phyloP scores from a whole-genome alignment of 176 grass and related monocot genomes.

The maize (Zea mays) region Zm-B73-REFERENCE-NAM-5.0 NC_050096.1:85640501-85641000 shows the following conservation, averaged over 20 bases:
- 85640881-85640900: constrained; percentile 49
- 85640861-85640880: constrained; percentile 65
- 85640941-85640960: constrained; percentile 44
- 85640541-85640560: background rate
- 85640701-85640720: constrained; percentile 10
- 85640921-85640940: constrained; percentile 17
- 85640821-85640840: constrained; percentile 47
- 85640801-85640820: constrained; percentile 67
- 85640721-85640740: background rate
- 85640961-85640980: constrained; percentile 46
- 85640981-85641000: constrained; percentile 26
- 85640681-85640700: constrained; percentile 81
- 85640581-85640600: constrained; percentile 47
- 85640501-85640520: background rate
- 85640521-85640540: background rate
- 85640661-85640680: constrained; percentile 70
- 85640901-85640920: constrained; percentile 49
- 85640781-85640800: constrained; percentile 38
- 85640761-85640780: background rate
- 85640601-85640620: constrained; percentile 71
- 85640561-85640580: background rate
- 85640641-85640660: constrained; percentile 77
- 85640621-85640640: constrained; percentile 61
- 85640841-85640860: constrained; percentile 67
- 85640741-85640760: constrained; percentile 3